Evolutionary conservation across 2,329 filamentous ascomycete species (phyloP), one percentile per base, ranked within the genome.

Genomic region (Calcarisporium arbuscula): DNA sequence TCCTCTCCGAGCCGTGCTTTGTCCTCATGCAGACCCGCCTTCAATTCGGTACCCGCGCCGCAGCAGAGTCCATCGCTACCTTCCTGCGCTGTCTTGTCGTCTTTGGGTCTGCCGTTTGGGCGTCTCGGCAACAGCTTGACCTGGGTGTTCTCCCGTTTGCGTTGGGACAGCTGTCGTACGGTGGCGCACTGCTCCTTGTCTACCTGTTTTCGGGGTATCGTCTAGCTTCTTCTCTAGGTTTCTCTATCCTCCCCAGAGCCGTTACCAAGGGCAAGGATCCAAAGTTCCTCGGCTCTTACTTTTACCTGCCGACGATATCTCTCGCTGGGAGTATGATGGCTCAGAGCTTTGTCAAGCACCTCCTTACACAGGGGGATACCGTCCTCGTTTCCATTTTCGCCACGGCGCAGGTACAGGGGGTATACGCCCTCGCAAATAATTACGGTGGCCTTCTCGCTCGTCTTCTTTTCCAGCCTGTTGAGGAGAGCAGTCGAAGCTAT

Each of bases 351-450:
- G 77, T 96, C 50, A 98, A 98, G 60, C 90, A 96, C 56, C 56
- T 96, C 34, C 74, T 98, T 34, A 96, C 92, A 0, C 88, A 96
- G 61, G 92, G 90, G 40, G 92, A 98, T 62, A 87, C 88, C 2
- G 76, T 96, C 47, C 77, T 96, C 32, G 82, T 98, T 43, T 82
- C 85, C 12, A 64, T 80, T 10, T 70, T 96, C 38, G 82, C 89
- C 6, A 79, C 80, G 0, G 74, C 92, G 2, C 69, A 77, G 27
- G 83, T 89, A 5, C 92, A 96, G 63, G 92, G 92, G 11, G 80
- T 87, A 22, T 98, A 96, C 53, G 87, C 89, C 0, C 72, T 98
- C 5, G 92, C 90, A 34, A 88, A 88, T 49, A 98, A 96, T 59
- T 98, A 92, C 56, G 92, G 92, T 16, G 85, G 89, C 3, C 74